Conservation (phyloP, 106 monocot species). For the Hemerocallis citrina region DNA sequence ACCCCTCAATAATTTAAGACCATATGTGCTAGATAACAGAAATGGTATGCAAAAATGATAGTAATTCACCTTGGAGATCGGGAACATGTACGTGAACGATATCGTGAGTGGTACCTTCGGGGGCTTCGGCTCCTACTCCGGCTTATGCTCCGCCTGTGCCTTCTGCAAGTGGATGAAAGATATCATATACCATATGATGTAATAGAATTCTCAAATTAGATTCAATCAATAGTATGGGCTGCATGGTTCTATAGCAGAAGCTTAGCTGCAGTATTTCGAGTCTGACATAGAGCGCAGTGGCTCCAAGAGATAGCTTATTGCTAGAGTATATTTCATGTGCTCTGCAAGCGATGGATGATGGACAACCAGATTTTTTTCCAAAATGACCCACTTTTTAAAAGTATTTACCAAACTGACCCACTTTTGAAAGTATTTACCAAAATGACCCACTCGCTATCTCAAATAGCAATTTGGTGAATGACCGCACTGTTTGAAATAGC, state of each 20-base stretch:
- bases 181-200: neutral
- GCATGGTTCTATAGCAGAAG: neutral
- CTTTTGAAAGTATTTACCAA: too few relatives aligned
- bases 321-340: too few relatives aligned
- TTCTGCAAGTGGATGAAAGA: conserved; percentile 7
- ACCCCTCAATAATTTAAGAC: neutral
- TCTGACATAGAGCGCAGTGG: neutral
- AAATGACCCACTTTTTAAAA: too few relatives aligned
- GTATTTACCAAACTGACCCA: too few relatives aligned
- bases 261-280: neutral
- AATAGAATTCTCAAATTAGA: neutral
- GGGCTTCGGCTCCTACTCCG: conserved; percentile 6
- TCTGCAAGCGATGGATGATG: too few relatives aligned
- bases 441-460: too few relatives aligned
- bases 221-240: neutral
- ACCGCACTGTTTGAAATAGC: too few relatives aligned
- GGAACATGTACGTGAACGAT: conserved; percentile 1
- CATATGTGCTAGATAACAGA: neutral
- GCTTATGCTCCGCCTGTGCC: conserved; percentile 7
- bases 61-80: neutral
- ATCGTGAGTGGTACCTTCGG: conserved; percentile 9
- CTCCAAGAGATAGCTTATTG: too few relatives aligned
- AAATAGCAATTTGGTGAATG: too few relatives aligned
- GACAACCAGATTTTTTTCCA: too few relatives aligned
- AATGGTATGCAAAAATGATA: neutral